Evolutionary conservation across 441 rosid genomes (phyloP).

Genomic region (Geranium incanum): DNA sequence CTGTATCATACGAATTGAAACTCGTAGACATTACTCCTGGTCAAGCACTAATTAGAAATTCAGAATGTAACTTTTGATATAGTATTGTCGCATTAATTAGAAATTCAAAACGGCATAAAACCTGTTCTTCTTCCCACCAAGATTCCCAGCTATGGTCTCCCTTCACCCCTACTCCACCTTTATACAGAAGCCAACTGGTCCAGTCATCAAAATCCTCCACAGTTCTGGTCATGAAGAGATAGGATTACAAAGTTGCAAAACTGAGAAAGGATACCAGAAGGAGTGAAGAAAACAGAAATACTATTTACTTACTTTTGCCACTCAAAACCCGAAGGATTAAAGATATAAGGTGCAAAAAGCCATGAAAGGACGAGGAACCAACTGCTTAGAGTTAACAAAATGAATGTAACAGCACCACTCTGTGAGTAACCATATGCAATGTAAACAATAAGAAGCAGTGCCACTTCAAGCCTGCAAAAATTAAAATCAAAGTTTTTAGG

Average conservation of each 20-base stretch:
- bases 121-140: conserved; percentile 99
- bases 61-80: neutral
- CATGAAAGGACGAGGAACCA: conserved; percentile 96
- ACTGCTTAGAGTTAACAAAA: conserved; percentile 90
- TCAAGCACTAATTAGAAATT: neutral
- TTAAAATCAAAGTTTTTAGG: conserved; percentile 21
- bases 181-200: conserved; percentile 98
- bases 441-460: conserved; percentile 68
- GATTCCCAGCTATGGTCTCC: conserved; percentile 99
- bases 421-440: conserved; percentile 77
- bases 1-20: neutral
- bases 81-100: neutral
- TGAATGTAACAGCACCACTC: conserved; percentile 72
- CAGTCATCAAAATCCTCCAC: conserved; percentile 98
- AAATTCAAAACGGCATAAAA: conserved; percentile 21
- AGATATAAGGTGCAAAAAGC: conserved; percentile 96
- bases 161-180: conserved; percentile 99
- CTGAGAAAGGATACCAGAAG: conserved; percentile 18
- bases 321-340: conserved; percentile 99
- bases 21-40: neutral
- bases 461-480: conserved; percentile 71
- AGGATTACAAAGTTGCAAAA: neutral
- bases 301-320: conserved; percentile 81
- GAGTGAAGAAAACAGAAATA: conserved; percentile 15
- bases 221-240: conserved; percentile 37